Evolutionary conservation across 768 basidiomycete genomes (phyloP), one percentile per base, ranked within the genome.

Genomic region (Kwoniella bestiolae): DNA sequence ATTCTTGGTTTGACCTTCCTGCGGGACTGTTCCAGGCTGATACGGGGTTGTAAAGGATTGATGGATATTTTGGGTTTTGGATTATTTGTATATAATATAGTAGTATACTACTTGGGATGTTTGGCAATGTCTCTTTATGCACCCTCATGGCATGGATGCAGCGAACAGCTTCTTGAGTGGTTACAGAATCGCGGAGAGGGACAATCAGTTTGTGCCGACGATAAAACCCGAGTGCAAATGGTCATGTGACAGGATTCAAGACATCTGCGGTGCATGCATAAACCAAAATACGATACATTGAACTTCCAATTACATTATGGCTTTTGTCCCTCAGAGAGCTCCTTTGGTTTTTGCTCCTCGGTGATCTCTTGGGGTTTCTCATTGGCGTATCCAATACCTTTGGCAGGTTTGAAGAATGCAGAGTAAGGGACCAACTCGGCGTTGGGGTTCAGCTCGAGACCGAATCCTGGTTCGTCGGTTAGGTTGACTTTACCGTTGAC

Each of bases 401-500:
- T 69, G 14, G 49, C 31, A 35, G 68, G 51, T 11, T 58, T 70
- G 65, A 75, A 79, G 71, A 79, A 80, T 11, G 52, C 21, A 26
- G 52, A 65, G 62, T 77, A 79, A 2, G 81, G 80, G 6, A 80
- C 68, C 35, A 83, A 66, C 47, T 76, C 70, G 12, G 80, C 82
- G 5, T 78, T 67, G 3, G 83, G 83, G 74, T 84, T 84, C 55
- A 84, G 75, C 28, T 74, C 70, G 31, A 84, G 73, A 14, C 83
- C 83, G 72, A 84, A 84, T 16, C 83, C 83, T 12, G 82, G 81
- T 35, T 70, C 80, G 56, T 82, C 83, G 29, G 68, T 66, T 9
- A 82, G 74, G 51, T 82, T 76, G 64, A 84, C 74, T n/a, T 66
- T 66, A 38, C 83, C 83, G 58, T 82, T 79, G 50, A 75, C 47